phyloP scores from a whole-genome alignment of 768 basidiomycete species.

The Steccherinum ochraceum region DNA sequence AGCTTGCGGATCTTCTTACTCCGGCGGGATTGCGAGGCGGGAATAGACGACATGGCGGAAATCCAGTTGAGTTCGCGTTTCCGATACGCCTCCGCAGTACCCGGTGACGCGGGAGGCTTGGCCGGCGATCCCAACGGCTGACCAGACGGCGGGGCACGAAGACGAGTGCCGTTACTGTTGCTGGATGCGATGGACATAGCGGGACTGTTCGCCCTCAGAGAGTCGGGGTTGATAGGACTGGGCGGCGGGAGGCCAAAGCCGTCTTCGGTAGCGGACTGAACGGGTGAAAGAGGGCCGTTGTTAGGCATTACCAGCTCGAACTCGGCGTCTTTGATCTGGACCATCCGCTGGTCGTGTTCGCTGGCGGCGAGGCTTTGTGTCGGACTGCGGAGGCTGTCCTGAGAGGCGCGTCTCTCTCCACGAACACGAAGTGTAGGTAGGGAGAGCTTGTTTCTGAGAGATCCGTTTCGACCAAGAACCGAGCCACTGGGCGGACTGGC shows the following conservation, averaged over 20 bases:
- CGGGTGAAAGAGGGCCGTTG: background rate
- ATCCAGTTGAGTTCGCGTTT: constrained; percentile 78
- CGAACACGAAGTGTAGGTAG: constrained; percentile 58
- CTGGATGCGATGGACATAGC: constrained; percentile 22
- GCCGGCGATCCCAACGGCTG: background rate
- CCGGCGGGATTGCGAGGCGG: constrained; percentile 62
- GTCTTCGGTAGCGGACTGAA: constrained; percentile 42
- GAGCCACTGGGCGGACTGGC: constrained; percentile 29
- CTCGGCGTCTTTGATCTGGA: constrained; percentile 77
- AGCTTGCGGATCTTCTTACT: constrained; percentile 75
- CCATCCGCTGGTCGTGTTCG: constrained; percentile 40
- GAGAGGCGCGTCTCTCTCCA: constrained; percentile 18
- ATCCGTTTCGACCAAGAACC: constrained; percentile 14
- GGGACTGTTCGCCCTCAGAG: constrained; percentile 25
- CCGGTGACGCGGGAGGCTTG: constrained; percentile 1
- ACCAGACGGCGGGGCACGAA: constrained; percentile 1
- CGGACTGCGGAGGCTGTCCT: constrained; percentile 22
- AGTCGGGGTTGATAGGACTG: constrained; percentile 14
- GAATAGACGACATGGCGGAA: constrained; percentile 45
- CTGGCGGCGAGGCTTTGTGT: constrained; percentile 15
- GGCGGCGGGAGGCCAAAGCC: constrained; percentile 23
- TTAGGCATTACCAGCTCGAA: constrained; percentile 68
- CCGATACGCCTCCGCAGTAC: constrained; percentile 48
- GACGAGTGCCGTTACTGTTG: constrained; percentile 6
- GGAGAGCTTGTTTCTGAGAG: constrained; percentile 58